Base-by-base conservation (phyloP, 331 rosid genomes). In the Dryas integrifolia region DNA sequence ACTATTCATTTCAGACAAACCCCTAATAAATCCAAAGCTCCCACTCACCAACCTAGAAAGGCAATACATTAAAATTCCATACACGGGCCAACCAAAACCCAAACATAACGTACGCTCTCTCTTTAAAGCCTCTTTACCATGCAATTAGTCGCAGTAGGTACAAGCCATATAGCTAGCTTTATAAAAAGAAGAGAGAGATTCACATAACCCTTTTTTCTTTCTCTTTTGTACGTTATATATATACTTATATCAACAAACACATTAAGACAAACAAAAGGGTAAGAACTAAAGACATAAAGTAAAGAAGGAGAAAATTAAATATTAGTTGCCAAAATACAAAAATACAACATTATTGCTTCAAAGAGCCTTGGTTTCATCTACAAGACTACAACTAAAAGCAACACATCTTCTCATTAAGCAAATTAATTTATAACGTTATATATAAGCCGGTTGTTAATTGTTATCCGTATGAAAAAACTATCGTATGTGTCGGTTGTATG, bases 1-100 rank as follows among this genome's bases (percentile, higher is more conserved):
- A 63, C 74, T 61, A 38, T 21, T 66, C 24, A 21, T 21, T 21
- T 21, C 71, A 72, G 84, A 72, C 63, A 47, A 38, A 79, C 72
- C 84, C 75, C 70, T 62, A 78, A 77, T 77, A 83, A 89, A 77
- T 79, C 85, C 82, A 85, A 77, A 77, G 62, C 70, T 58, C 71
- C 85, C 69, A 75, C 83, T 67, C 86, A 80, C 86, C 89, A 85
- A 79, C 72, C 78, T 69, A 50, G 70, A 74, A 79, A 76, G 77
- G 80, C 63, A 63, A 77, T 71, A 39, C 80, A 63, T 73, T 75
- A 24, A 83, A 87, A 76, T 51, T 69, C 78, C 65, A 46, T 50
- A 56, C 59, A 51, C 65, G 59, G 62, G 68, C 82, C 79, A 63
- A 15, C 16, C 58, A 26, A 12, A 55, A 47, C 35, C 35, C 75